These are phyloP conservation scores for Leccinum subgranulosum DNA, from an alignment of 768 basidiomycete species.

Conservation along the genomic window DNA sequence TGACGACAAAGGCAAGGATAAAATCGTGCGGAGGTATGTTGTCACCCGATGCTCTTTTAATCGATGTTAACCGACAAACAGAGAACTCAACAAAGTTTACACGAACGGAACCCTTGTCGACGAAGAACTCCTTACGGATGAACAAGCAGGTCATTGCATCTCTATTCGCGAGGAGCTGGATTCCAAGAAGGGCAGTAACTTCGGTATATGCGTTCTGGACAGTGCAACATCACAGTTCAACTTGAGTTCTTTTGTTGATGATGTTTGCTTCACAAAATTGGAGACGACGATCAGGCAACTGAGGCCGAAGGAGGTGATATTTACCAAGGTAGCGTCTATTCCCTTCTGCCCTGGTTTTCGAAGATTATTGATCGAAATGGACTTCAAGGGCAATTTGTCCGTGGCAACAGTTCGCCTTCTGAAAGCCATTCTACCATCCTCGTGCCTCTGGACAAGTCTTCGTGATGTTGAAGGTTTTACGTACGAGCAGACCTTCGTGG, in stretches of 20 bases:
- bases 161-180: constrained; percentile 66
- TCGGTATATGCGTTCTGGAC: constrained; percentile 90
- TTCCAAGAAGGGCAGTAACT: constrained; percentile 46
- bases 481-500: constrained; percentile 66
- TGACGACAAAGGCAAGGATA: constrained; percentile 62
- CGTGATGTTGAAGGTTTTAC: constrained; percentile 78
- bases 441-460: constrained; percentile 87
- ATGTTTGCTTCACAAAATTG: constrained; percentile 85
- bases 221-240: constrained; percentile 96
- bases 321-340: constrained; percentile 63
- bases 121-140: constrained; percentile 80
- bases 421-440: constrained; percentile 73
- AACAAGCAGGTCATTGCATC: constrained; percentile 94
- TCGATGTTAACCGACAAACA: constrained; percentile 25
- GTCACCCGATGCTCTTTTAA: not conserved
- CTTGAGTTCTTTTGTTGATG: constrained; percentile 85
- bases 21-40: constrained; percentile 79
- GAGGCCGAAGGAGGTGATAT: constrained; percentile 86
- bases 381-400: constrained; percentile 74
- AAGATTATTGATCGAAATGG: not conserved
- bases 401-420: constrained; percentile 79
- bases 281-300: constrained; percentile 93
- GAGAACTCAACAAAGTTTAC: constrained; percentile 92
- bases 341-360: not conserved
- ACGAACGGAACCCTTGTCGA: constrained; percentile 97